Conservation (phyloP, 306 rosid species). For the Vicia villosa region DNA sequence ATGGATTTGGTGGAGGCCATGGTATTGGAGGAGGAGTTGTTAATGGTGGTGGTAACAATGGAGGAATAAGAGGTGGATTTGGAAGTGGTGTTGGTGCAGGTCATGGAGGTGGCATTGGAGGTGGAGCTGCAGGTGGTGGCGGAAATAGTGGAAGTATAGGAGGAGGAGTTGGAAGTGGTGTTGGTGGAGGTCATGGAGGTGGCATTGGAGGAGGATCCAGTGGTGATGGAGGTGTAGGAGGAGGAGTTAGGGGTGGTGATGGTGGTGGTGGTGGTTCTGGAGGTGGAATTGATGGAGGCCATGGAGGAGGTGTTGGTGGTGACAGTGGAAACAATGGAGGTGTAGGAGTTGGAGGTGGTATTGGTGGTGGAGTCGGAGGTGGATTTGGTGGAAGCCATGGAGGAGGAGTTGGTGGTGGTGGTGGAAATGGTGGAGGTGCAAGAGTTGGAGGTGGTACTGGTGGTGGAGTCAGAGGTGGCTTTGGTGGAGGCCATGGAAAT, state of each 20-base stretch:
- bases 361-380: neutral
- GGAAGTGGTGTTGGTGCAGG: neutral
- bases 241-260: neutral
- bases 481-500: neutral
- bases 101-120: neutral
- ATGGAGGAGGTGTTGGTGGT: neutral
- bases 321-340: neutral
- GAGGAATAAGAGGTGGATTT: neutral
- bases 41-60: neutral
- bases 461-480: neutral
- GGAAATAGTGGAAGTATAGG: neutral
- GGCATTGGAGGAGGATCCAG: neutral
- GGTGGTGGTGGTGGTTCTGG: neutral
- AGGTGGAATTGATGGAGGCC: neutral
- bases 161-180: neutral
- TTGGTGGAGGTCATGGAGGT: conserved; percentile 9
- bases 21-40: neutral
- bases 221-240: neutral
- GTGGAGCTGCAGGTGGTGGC: neutral
- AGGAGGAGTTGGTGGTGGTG: neutral
- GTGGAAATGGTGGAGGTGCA: neutral
- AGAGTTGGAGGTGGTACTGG: neutral
- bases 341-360: neutral
- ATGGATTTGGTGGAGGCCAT: conserved; percentile 19
- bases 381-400: neutral